Evolutionary conservation across 306 rosid genomes (phyloP).

Genomic region (Parietaria judaica): DNA sequence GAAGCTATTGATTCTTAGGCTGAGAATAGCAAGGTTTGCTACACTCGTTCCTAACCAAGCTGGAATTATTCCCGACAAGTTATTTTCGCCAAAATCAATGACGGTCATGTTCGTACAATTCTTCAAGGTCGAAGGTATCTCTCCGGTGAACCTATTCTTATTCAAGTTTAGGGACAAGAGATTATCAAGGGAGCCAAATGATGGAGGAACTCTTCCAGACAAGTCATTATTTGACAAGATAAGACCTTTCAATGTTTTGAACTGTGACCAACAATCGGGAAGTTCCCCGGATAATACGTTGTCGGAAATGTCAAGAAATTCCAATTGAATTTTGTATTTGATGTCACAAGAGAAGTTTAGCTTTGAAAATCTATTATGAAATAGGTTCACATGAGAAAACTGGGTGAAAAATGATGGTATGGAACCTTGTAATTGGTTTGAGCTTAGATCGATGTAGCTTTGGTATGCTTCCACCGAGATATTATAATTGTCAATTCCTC

Average conservation of each 20-base stretch:
- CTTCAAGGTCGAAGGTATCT: constrained; percentile 9
- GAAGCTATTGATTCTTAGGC: constrained; percentile 12
- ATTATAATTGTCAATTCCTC: background rate
- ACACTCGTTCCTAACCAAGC: constrained; percentile 7
- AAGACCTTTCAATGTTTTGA: background rate
- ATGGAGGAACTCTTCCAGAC: constrained; percentile 4
- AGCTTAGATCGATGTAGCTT: background rate
- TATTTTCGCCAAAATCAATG: constrained; percentile 17
- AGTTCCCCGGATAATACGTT: constrained; percentile 6
- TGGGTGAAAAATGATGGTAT: background rate
- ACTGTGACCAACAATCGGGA: constrained; percentile 4
- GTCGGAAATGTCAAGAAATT: background rate
- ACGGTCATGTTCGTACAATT: background rate
- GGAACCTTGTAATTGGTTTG: constrained; percentile 10
- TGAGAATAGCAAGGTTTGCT: background rate
- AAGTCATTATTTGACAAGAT: constrained; percentile 5
- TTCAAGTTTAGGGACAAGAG: background rate
- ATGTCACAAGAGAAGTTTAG: background rate
- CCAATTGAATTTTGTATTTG: background rate
- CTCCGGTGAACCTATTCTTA: constrained; percentile 4
- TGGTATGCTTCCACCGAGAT: rapidly evolving
- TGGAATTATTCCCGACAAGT: constrained; percentile 13
- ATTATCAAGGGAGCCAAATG: background rate
- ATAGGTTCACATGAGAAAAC: background rate
- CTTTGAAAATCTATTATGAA: constrained; percentile 8